Evolutionary conservation across 257 asterid genomes (phyloP), one percentile per base, ranked within the genome.

Genomic region (Phtheirospermum japonicum): DNA sequence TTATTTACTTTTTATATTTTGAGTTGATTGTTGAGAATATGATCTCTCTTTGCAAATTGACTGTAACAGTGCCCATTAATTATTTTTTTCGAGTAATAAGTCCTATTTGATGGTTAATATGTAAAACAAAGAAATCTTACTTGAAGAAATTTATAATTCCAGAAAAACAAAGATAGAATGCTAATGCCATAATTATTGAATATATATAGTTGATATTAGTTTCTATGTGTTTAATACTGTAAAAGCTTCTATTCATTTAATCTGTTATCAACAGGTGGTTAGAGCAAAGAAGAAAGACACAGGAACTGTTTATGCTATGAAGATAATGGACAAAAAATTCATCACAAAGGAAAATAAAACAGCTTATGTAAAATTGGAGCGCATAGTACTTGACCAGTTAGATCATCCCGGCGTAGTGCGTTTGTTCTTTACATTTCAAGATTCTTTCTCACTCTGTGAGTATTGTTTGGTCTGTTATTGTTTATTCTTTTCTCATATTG

Each of bases 301-400:
- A 0, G 87, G 92, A 32, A 72, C 56, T 52, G 74, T 89, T 50
- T 93, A 89, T 79, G 99, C 99, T 32, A 79, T 93, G 96, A 93
- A 93, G 79, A 87, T 93, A 77, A 93, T 93, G 99, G 97, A 93
- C 75, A 93, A 93, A 71, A 87, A 87, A 63, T 93, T 93, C 87
- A 93, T 93, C 69, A 89, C 96, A 3, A 93, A 93, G 82, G 99
- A 89, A 80, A 93, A 89, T 63, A 93, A 93, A 82, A 93, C 96
- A 13, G 95, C 97, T 68, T 93, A 93, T 77, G 99, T 93, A 66
- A 93, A 93, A 70, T 78, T 93, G 78, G 99, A 93, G 76, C 95
- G 97, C 59, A 89, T 93, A 20, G 99, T 90, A 8, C 83, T 93
- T 51, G 99, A 93, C 81, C 99, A 93, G 79, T 73, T 93, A 66